phyloP scores from a whole-genome alignment of 2,329 filamentous ascomycete species.

The Tetracladium maxilliforme region DNA sequence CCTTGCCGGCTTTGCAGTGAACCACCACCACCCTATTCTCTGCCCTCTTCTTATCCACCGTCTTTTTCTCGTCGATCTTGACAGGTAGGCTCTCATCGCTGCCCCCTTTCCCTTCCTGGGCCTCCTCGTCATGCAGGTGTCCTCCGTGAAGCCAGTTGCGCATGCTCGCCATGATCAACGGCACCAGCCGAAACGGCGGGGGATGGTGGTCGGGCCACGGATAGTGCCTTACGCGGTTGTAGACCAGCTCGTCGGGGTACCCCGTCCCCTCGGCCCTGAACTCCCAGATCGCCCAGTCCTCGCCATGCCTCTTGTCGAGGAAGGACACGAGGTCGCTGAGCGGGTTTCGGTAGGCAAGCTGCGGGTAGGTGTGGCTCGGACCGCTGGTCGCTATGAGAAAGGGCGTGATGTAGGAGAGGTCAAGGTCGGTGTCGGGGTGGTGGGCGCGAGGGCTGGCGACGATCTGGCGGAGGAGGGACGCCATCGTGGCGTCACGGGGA shows the following conservation, averaged over 20 bases:
- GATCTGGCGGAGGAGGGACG: slow-evolving; percentile 74
- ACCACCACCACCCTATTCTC: slow-evolving; percentile 62
- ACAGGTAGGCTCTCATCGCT: slow-evolving; percentile 2
- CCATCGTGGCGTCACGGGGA: too few species aligned
- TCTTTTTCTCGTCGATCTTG: slow-evolving; percentile 12
- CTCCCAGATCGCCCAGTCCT: slow-evolving; percentile 93
- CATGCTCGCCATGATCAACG: slow-evolving; percentile 85
- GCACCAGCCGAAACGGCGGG: slow-evolving; percentile 79
- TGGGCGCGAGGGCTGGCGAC: slow-evolving; percentile 75
- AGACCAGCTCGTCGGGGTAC: slow-evolving; percentile 82
- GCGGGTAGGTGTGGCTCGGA: slow-evolving; percentile 76
- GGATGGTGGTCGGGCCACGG: slow-evolving; percentile 97
- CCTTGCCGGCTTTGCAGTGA: slow-evolving; percentile 96
- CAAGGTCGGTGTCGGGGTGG: slow-evolving; percentile 77
- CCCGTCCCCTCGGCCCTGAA: slow-evolving; percentile 94
- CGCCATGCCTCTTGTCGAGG: slow-evolving; percentile 70
- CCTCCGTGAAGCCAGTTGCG: slow-evolving; percentile 63
- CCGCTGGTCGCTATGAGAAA: slow-evolving; percentile 65
- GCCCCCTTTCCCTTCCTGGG: slow-evolving; percentile 7
- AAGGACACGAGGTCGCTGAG: slow-evolving; percentile 77
- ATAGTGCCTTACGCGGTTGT: slow-evolving; percentile 75
- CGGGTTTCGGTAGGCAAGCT: slow-evolving; percentile 87
- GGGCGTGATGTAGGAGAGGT: slow-evolving; percentile 91
- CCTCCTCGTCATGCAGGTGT: slow-evolving; percentile 22
- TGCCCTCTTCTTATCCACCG: slow-evolving; percentile 15